Conservation (phyloP, 2,329 filamentous ascomycete genomes). For the Aspergillus unguis region DNA sequence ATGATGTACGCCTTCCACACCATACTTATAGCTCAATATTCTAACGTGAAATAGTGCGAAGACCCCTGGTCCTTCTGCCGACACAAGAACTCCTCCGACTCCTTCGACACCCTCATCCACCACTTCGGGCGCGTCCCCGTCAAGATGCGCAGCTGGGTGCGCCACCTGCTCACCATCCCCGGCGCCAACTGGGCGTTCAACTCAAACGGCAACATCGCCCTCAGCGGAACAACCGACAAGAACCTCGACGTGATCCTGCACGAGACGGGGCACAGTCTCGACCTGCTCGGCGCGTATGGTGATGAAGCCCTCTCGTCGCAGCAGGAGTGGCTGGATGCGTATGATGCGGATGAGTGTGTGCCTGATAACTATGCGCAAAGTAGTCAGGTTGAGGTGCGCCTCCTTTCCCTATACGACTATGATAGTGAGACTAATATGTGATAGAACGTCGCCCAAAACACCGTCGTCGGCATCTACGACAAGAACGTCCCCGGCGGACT, state of each 20-base stretch:
- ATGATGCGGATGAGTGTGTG: constrained; percentile 2
- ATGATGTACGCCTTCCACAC: too few species aligned
- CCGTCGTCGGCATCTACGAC: constrained; percentile 8
- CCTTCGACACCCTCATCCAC: neutral
- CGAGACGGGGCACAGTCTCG: constrained; percentile 8
- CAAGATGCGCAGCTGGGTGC: constrained; percentile 11
- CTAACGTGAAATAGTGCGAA: neutral
- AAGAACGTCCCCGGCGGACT: constrained; percentile 2
- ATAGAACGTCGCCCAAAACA: constrained; percentile 12
- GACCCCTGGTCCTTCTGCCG: constrained; percentile 9
- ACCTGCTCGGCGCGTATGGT: constrained; percentile 7
- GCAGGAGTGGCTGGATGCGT: constrained; percentile 5
- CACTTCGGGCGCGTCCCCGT: constrained; percentile 6
- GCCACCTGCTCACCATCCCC: constrained; percentile 7
- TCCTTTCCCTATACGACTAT: too few species aligned
- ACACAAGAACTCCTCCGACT: neutral
- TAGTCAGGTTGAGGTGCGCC: constrained; percentile 6
- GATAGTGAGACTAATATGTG: neutral
- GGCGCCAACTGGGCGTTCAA: constrained; percentile 8
- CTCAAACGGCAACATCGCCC: constrained; percentile 8
- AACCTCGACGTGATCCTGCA: constrained; percentile 9
- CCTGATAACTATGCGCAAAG: constrained; percentile 7
- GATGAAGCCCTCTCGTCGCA: neutral
- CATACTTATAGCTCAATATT: too few species aligned
- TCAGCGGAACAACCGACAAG: neutral